Percentiles rank a stretch among this genome's conserved stretches.
phyloP scores from a whole-genome alignment of 768 basidiomycete genomes.

The Agrocybe pediades region DNA sequence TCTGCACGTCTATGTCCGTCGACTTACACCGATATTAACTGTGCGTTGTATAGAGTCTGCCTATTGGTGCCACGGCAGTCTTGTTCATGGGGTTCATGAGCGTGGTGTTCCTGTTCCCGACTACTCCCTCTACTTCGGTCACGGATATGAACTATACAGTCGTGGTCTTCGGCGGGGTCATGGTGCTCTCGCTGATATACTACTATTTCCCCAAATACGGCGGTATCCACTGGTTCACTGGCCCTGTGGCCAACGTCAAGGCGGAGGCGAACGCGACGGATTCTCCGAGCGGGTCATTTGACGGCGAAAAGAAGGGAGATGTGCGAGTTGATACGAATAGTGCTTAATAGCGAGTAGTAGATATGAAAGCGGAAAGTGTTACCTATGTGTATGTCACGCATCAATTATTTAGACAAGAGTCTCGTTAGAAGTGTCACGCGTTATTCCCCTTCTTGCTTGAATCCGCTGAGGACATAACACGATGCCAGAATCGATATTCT shows the following conservation, averaged over 20 bases:
- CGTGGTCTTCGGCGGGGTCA: conserved; percentile 65
- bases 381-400: neutral
- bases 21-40: neutral
- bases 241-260: conserved; percentile 53
- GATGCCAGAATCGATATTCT: conserved; percentile 46
- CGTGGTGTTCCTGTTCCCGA: conserved; percentile 67
- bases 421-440: neutral
- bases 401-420: neutral
- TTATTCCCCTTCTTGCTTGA: conserved; percentile 14
- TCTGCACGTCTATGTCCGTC: neutral
- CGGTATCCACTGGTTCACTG: conserved; percentile 75
- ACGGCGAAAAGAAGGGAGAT: conserved; percentile 10
- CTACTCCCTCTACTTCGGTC: conserved; percentile 46
- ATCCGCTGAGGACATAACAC: conserved; percentile 13
- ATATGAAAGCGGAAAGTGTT: neutral
- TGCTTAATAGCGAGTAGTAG: neutral
- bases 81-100: conserved; percentile 69
- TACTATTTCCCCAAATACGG: conserved; percentile 77
- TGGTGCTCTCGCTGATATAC: conserved; percentile 60
- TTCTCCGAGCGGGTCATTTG: conserved; percentile 17
- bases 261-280: conserved; percentile 8
- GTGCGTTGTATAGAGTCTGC: conserved; percentile 47
- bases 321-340: conserved; percentile 9
- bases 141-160: conserved; percentile 73
- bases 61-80: conserved; percentile 58